phyloP scores from a whole-genome alignment of 257 asterid genomes.

The Gynochthodes officinalis region DNA sequence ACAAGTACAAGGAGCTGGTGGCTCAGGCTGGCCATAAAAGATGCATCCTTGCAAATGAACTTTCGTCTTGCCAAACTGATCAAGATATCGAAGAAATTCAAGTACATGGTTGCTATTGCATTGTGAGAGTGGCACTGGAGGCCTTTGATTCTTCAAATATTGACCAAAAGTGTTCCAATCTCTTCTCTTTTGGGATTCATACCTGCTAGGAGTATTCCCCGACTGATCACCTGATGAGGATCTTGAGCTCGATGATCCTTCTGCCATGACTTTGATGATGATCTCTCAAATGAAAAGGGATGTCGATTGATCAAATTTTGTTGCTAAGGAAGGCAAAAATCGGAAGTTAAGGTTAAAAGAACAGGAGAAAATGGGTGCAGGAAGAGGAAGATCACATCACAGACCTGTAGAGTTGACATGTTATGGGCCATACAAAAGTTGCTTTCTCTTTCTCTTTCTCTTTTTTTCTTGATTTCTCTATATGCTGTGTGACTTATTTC shows the following conservation, averaged over 20 bases:
- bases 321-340: conserved; percentile 37
- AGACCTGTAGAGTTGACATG: conserved; percentile 57
- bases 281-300: conserved; percentile 4
- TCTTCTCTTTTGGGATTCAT: conserved; percentile 69
- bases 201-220: conserved; percentile 44
- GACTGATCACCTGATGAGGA: conserved; percentile 30
- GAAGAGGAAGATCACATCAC: conserved; percentile 48
- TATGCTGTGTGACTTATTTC: conserved; percentile 6
- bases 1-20: conserved; percentile 74
- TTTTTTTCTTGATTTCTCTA: conserved; percentile 21
- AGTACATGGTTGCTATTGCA: conserved; percentile 66
- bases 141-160: conserved; percentile 59
- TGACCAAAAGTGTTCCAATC: conserved; percentile 89
- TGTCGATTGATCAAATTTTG: conserved; percentile 12
- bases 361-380: conserved; percentile 26
- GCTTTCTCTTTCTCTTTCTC: conserved; percentile 43
- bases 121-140: conserved; percentile 47
- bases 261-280: conserved; percentile 23
- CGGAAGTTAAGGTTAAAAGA: conserved; percentile 32
- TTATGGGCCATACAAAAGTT: conserved; percentile 61
- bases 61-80: conserved; percentile 80
- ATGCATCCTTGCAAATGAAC: conserved; percentile 73
- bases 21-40: conserved; percentile 77
- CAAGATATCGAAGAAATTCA: conserved; percentile 57
- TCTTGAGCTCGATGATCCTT: conserved; percentile 52